Conservation (phyloP, 257 asterid species). For the Scutellaria minor region DNA sequence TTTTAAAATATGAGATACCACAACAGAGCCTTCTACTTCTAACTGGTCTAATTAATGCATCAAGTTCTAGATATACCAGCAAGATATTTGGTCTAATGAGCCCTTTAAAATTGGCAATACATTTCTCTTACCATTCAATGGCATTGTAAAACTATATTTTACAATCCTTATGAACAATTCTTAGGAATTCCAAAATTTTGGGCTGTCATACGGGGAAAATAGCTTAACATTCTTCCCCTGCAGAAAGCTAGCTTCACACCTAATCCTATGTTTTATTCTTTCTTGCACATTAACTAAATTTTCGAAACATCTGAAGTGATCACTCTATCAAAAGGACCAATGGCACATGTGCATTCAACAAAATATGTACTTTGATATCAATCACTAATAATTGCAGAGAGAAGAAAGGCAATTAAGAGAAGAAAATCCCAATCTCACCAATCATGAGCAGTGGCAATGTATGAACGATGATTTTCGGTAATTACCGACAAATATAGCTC, state of each 20-base stretch:
- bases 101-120: not conserved
- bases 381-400: constrained; percentile 15
- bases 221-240: not conserved
- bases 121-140: constrained; percentile 8
- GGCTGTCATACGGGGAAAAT: not conserved
- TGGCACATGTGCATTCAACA: constrained; percentile 17
- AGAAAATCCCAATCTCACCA: constrained; percentile 16
- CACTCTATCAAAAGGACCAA: constrained; percentile 14
- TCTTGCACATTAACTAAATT: constrained; percentile 4
- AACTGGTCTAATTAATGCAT: not conserved
- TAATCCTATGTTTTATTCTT: not conserved
- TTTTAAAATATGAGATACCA: not conserved
- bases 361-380: not conserved
- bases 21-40: constrained; percentile 6
- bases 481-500: constrained; percentile 11
- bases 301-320: constrained; percentile 21
- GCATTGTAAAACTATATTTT: not conserved
- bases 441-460: constrained; percentile 11
- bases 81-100: constrained; percentile 4
- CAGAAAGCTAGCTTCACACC: not conserved
- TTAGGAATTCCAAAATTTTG: not conserved
- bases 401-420: not conserved
- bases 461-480: constrained; percentile 17
- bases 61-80: not conserved
- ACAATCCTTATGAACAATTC: not conserved